Conservation (phyloP, 768 basidiomycete species). For the Amyloporia xantha region DNA sequence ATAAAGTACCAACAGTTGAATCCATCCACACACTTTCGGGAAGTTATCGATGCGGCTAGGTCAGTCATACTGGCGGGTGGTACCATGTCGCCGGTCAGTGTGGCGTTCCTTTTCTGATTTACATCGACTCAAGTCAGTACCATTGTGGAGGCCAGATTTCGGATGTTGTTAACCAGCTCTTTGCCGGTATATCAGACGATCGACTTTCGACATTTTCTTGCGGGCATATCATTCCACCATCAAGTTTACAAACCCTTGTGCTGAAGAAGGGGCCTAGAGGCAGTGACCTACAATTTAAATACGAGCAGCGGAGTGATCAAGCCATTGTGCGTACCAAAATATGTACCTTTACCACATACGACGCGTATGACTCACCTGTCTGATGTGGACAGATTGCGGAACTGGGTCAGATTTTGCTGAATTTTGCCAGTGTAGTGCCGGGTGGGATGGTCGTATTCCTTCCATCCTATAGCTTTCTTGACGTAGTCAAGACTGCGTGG, state of each 20-base stretch:
- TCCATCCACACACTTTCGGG: constrained; percentile 78
- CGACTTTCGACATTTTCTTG: constrained; percentile 81
- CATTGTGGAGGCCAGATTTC: constrained; percentile 67
- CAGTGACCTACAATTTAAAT: constrained; percentile 74
- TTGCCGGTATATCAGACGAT: constrained; percentile 53
- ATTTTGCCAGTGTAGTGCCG: constrained; percentile 71
- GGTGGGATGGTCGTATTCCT: constrained; percentile 92
- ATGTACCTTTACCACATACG: constrained; percentile 31
- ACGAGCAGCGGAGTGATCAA: constrained; percentile 58
- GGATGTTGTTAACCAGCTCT: constrained; percentile 80
- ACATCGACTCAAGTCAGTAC: too few species aligned
- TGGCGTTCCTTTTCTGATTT: constrained; percentile 64
- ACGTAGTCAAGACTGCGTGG: constrained; percentile 64
- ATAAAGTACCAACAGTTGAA: constrained; percentile 92
- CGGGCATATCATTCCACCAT: constrained; percentile 81
- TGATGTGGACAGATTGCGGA: constrained; percentile 53
- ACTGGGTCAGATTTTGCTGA: constrained; percentile 78
- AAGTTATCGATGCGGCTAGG: constrained; percentile 75
- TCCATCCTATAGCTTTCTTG: constrained; percentile 83
- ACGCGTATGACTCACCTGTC: neutral
- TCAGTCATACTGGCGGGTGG: constrained; percentile 92
- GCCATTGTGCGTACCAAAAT: constrained; percentile 39
- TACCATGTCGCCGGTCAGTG: constrained; percentile 92
- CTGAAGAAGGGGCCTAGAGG: constrained; percentile 72
- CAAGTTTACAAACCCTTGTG: constrained; percentile 72